phyloP scores from a whole-genome alignment of 225 moss, liverwort and hornwort genomes.

The Sphagnum contortum region DNA sequence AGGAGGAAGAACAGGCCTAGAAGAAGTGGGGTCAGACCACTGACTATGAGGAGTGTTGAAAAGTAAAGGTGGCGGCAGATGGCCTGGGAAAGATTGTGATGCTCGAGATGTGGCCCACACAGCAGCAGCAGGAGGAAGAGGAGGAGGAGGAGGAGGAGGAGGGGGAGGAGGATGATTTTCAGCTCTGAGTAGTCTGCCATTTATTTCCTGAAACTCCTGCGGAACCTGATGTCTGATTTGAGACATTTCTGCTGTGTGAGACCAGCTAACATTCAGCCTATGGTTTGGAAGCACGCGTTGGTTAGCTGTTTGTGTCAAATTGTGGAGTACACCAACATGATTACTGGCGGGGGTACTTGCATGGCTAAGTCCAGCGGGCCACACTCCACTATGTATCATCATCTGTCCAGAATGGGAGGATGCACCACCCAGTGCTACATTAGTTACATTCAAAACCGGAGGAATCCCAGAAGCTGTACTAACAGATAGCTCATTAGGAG shows the following conservation, averaged over 20 bases:
- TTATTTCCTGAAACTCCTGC: slow-evolving; percentile 9
- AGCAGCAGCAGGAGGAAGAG: too few species aligned
- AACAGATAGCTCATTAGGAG: slow-evolving; percentile 37
- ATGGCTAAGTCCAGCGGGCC: slow-evolving; percentile 18
- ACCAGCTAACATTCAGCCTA: slow-evolving; percentile 21
- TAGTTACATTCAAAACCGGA: slow-evolving; percentile 32
- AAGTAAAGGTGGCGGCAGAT: too few species aligned
- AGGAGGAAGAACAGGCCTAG: too few species aligned
- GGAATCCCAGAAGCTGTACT: slow-evolving; percentile 29
- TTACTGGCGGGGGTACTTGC: slow-evolving; percentile 7
- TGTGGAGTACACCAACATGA: slow-evolving; percentile 7
- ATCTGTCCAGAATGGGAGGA: slow-evolving; percentile 7
- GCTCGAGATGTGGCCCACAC: too few species aligned
- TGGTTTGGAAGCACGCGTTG: slow-evolving; percentile 3
- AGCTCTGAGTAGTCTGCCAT: not conserved
- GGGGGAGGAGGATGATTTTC: too few species aligned
- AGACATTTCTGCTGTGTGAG: slow-evolving; percentile 6
- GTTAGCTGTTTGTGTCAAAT: not conserved
- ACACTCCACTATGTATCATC: slow-evolving; percentile 16
- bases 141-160: too few species aligned
- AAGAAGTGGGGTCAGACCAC: too few species aligned
- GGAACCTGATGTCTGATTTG: not conserved
- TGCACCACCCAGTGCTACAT: slow-evolving; percentile 9
- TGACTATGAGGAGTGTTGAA: too few species aligned
- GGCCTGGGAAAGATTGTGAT: too few species aligned